Evolutionary conservation across 768 basidiomycete species (phyloP).

Genomic region (Suillus subluteus): DNA sequence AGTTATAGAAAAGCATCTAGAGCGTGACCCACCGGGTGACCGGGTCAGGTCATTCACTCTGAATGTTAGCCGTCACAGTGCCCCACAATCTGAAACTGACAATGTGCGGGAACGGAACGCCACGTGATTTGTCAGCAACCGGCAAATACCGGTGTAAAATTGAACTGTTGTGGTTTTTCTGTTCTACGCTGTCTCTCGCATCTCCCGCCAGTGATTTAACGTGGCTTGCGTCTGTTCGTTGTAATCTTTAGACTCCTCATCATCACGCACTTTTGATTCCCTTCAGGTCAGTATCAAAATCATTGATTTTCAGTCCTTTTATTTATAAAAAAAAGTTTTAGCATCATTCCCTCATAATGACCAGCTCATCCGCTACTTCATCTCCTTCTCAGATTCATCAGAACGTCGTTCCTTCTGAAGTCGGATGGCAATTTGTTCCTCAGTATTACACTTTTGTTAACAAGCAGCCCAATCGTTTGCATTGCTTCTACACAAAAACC

Average conservation of each 20-base stretch:
- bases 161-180: conserved; percentile 24
- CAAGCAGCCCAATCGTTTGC: conserved; percentile 94
- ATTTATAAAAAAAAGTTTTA: conserved; percentile 8
- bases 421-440: conserved; percentile 99
- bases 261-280: conserved; percentile 43
- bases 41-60: too few species aligned
- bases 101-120: conserved; percentile 2
- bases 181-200: conserved; percentile 28
- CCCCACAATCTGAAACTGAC: too few species aligned
- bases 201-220: conserved; percentile 20
- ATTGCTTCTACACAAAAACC: conserved; percentile 98
- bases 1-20: too few species aligned
- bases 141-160: conserved; percentile 38
- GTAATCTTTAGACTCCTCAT: conserved; percentile 41
- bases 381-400: conserved; percentile 51
- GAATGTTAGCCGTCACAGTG: too few species aligned
- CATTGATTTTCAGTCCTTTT: not conserved
- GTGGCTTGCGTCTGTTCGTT: conserved; percentile 30
- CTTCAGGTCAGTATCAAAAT: conserved; percentile 23
- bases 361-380: conserved; percentile 37
- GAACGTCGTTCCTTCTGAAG: conserved; percentile 87
- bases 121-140: conserved; percentile 34
- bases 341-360: conserved; percentile 40
- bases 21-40: too few species aligned
- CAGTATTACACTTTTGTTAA: conserved; percentile 99